phyloP scores from a whole-genome alignment of 139 green algal species.

The Chlamydomonas sphaeroides region DNA sequence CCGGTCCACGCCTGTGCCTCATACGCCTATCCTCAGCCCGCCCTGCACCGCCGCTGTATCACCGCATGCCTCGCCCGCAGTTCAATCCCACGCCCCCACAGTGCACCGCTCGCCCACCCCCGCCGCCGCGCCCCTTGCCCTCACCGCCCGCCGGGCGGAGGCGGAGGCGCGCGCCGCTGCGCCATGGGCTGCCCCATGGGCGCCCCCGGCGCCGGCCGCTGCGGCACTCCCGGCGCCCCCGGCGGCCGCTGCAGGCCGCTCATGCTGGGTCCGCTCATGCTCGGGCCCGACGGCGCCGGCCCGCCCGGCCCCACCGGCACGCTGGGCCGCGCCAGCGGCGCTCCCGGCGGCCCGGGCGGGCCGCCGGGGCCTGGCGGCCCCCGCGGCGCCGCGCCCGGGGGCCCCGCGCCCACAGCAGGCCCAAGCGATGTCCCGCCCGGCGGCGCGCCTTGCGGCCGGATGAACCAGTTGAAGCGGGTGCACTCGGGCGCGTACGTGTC shows the following conservation, averaged over 20 bases:
- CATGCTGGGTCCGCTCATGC: slow-evolving; percentile 4
- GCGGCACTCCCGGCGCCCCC: neutral
- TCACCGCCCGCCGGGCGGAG: slow-evolving; percentile 9
- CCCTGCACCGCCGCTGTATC: no score
- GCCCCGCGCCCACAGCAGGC: no score
- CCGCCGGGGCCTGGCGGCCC: neutral
- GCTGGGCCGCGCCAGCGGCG: neutral
- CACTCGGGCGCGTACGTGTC: slow-evolving; percentile 42
- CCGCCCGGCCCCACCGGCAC: neutral
- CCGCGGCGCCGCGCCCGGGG: no score
- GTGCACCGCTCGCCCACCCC: no score
- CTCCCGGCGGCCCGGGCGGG: neutral
- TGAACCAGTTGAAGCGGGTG: slow-evolving; percentile 39
- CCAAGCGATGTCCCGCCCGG: neutral
- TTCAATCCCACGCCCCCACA: no score
- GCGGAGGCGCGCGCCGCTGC: slow-evolving; percentile 17
- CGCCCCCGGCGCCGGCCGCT: neutral
- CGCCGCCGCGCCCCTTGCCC: no score
- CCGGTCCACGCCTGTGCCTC: no score
- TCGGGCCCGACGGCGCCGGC: neutral
- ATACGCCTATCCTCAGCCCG: no score
- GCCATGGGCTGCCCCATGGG: slow-evolving; percentile 35
- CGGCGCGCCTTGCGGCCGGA: slow-evolving; percentile 1
- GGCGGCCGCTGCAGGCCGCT: neutral
- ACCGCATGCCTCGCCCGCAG: no score